Conservation (phyloP, 305 asterid genomes). For the Fraxinus latifolia region DNA sequence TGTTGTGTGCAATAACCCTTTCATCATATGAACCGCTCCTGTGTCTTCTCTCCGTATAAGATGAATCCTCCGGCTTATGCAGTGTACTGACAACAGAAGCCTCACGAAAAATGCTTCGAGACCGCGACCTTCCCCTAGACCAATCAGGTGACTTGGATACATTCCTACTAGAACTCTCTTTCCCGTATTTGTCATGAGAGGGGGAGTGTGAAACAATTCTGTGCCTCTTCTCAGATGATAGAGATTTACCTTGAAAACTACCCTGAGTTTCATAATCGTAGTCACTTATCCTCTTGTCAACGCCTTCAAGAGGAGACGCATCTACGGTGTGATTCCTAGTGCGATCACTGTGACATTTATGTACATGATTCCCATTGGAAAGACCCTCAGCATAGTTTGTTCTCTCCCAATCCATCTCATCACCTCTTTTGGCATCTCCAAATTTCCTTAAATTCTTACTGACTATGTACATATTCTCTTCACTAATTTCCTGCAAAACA, state of each 20-base stretch:
- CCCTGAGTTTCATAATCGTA: slow-evolving; percentile 37
- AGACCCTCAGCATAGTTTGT: slow-evolving; percentile 29
- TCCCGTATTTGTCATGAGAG: slow-evolving; percentile 34
- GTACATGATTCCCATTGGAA: slow-evolving; percentile 38
- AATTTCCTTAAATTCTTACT: slow-evolving; percentile 26
- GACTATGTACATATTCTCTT: slow-evolving; percentile 27
- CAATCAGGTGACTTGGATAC: slow-evolving; percentile 54
- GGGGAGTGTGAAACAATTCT: slow-evolving; percentile 28
- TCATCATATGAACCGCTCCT: slow-evolving; percentile 55
- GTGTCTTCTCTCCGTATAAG: slow-evolving; percentile 34
- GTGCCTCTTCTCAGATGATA: slow-evolving; percentile 45
- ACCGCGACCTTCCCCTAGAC: slow-evolving; percentile 65
- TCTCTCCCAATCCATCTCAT: slow-evolving; percentile 34
- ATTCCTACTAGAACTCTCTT: slow-evolving; percentile 38
- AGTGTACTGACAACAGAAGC: slow-evolving; percentile 33
- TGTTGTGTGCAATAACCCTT: slow-evolving; percentile 28
- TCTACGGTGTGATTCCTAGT: slow-evolving; percentile 19
- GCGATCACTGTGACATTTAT: slow-evolving; percentile 26
- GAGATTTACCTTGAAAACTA: slow-evolving; percentile 31
- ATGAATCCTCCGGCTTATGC: slow-evolving; percentile 28
- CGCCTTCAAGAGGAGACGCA: slow-evolving; percentile 22
- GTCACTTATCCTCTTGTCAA: slow-evolving; percentile 26
- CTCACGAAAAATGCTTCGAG: slow-evolving; percentile 55
- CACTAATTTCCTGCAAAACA: slow-evolving; percentile 44
- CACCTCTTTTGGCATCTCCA: slow-evolving; percentile 38